Evolutionary conservation across 176 grass and related monocot genomes (phyloP).

Genomic region (Paspalum notatum): DNA sequence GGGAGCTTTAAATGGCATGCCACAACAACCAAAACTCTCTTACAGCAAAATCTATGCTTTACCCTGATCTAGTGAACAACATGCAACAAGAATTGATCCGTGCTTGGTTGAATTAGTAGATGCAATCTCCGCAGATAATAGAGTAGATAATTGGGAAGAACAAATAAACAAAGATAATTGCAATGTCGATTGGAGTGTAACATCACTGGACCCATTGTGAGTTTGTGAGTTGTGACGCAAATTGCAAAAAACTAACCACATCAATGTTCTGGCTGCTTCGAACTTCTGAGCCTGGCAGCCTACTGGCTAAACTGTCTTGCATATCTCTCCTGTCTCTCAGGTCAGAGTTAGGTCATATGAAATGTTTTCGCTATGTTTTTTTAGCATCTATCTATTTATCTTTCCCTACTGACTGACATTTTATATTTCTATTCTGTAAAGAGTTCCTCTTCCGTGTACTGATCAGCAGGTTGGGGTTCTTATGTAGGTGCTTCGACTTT

Average conservation of each 20-base stretch:
- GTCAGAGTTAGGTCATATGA: not conserved
- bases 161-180: not conserved
- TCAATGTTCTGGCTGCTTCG: not conserved
- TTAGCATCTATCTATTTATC: constrained; percentile 28
- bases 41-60: not conserved
- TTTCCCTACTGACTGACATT: not conserved
- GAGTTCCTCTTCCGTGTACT: constrained; percentile 29
- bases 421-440: not conserved
- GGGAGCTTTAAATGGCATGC: not conserved
- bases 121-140: not conserved
- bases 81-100: not conserved
- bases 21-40: not conserved
- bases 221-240: not conserved
- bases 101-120: not conserved
- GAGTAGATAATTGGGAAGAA: not conserved
- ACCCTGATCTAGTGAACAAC: not conserved
- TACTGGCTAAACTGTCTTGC: constrained; percentile 1
- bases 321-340: not conserved
- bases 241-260: not conserved
- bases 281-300: not conserved
- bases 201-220: not conserved
- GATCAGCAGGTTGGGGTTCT: constrained; percentile 24
- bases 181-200: not conserved
- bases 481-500: constrained; percentile 83
- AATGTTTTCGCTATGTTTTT: constrained; percentile 20